Evolutionary conservation across 495 filamentous ascomycete species (phyloP).

Genomic region (Aspergillus ostianus): DNA sequence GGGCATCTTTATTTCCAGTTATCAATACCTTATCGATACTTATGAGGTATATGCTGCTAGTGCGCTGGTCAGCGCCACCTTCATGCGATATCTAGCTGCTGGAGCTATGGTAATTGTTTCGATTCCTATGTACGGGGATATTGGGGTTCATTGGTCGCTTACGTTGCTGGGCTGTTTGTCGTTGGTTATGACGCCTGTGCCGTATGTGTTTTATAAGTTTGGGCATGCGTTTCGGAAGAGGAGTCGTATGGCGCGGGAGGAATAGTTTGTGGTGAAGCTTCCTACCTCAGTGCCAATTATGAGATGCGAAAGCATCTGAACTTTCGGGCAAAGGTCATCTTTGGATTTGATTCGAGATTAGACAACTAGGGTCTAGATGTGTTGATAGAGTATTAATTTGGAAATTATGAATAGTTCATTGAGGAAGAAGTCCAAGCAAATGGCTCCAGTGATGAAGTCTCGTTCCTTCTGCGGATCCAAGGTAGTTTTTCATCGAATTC

Average conservation of each 20-base stretch:
- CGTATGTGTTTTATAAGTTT: slow-evolving; percentile 5
- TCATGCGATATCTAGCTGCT: slow-evolving; percentile 5
- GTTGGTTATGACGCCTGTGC: slow-evolving; percentile 3
- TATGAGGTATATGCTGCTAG: slow-evolving; percentile 7
- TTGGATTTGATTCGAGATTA: too few species aligned
- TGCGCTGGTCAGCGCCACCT: slow-evolving; percentile 4
- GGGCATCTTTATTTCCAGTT: slow-evolving; percentile 3
- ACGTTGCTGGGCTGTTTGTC: slow-evolving; percentile 4
- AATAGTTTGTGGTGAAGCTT: not conserved
- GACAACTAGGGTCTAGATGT: too few species aligned
- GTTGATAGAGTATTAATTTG: too few species aligned
- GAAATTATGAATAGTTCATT: too few species aligned
- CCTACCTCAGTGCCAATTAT: too few species aligned
- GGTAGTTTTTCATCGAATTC: too few species aligned
- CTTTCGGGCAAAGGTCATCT: too few species aligned
- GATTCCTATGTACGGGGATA: slow-evolving; percentile 6
- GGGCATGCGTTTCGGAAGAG: slow-evolving; percentile 4
- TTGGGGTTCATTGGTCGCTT: slow-evolving; percentile 6
- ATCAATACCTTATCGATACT: slow-evolving; percentile 5
- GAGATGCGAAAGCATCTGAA: too few species aligned
- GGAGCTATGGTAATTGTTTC: slow-evolving; percentile 7
- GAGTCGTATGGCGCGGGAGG: not conserved
- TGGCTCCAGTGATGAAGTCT: too few species aligned
- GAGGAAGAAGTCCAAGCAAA: too few species aligned
- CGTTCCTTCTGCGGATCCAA: too few species aligned